phyloP scores from a whole-genome alignment of 2,329 filamentous ascomycete species.

The Massarina eburnea region DNA sequence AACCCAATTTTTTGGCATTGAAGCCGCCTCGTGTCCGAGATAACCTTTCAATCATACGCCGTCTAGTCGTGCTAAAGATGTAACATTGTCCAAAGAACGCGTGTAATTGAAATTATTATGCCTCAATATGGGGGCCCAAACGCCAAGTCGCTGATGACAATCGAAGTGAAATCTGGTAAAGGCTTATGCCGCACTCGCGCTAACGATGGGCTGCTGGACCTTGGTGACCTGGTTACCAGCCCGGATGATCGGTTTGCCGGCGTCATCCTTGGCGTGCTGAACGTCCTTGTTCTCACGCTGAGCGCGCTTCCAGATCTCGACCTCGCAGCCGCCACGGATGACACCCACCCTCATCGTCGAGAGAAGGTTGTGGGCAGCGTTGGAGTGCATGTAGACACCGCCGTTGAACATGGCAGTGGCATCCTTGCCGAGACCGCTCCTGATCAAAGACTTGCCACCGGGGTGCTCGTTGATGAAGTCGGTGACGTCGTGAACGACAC shows the following conservation, averaged over 20 bases:
- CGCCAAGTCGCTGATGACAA: slow-evolving; percentile 31
- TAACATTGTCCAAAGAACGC: slow-evolving; percentile 30
- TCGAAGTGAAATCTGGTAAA: slow-evolving; percentile 11
- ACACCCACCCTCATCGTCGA: slow-evolving; percentile 48
- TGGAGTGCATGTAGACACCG: slow-evolving; percentile 47
- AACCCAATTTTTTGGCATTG: slow-evolving; percentile 7
- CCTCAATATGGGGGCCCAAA: slow-evolving; percentile 25
- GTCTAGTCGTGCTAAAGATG: slow-evolving; percentile 29
- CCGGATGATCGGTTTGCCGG: slow-evolving; percentile 79
- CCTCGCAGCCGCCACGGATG: slow-evolving; percentile 47
- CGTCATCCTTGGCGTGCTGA: slow-evolving; percentile 75
- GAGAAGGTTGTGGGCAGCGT: slow-evolving; percentile 47
- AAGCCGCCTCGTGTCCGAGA: slow-evolving; percentile 21
- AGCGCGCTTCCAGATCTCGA: slow-evolving; percentile 49
- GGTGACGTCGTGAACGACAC: slow-evolving; percentile 47
- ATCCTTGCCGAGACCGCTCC: slow-evolving; percentile 46
- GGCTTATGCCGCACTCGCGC: slow-evolving; percentile 75
- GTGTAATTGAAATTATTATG: slow-evolving; percentile 28
- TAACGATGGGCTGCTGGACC: slow-evolving; percentile 75
- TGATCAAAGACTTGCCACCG: slow-evolving; percentile 47
- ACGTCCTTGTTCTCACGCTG: slow-evolving; percentile 66
- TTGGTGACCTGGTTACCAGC: slow-evolving; percentile 86
- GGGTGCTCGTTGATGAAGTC: slow-evolving; percentile 48
- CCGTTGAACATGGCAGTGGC: slow-evolving; percentile 50
- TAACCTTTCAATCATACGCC: slow-evolving; percentile 26